These are phyloP conservation scores for Pseudogymnoascus destructans DNA, from an alignment of 2,329 filamentous ascomycete species.

Conservation along the genomic window DNA sequence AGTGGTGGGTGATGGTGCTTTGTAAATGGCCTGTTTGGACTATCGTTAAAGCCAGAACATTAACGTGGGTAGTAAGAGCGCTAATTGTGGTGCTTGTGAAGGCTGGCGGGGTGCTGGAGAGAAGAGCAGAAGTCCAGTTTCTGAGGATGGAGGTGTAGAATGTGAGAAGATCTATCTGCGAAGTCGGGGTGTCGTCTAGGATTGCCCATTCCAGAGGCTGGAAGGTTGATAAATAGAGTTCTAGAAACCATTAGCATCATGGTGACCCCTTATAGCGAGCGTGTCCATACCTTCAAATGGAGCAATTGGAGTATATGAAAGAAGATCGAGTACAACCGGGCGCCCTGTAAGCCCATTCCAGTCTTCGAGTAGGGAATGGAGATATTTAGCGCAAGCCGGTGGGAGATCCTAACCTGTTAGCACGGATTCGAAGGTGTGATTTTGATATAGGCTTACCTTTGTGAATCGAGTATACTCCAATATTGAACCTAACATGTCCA, in stretches of 20 bases:
- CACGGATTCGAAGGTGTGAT: neutral
- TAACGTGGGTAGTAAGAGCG: slow-evolving; percentile 36
- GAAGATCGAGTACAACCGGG: slow-evolving; percentile 42
- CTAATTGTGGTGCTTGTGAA: slow-evolving; percentile 23
- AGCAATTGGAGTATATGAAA: slow-evolving; percentile 41
- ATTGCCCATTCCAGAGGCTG: slow-evolving; percentile 38
- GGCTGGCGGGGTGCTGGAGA: slow-evolving; percentile 26
- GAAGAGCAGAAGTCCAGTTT: slow-evolving; percentile 40
- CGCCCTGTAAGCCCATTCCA: slow-evolving; percentile 51
- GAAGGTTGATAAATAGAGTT: slow-evolving; percentile 37
- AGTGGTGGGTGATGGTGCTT: slow-evolving; percentile 35
- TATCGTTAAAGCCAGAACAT: slow-evolving; percentile 44
- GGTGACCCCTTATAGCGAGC: neutral
- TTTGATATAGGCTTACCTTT: slow-evolving; percentile 33
- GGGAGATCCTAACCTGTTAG: slow-evolving; percentile 25
- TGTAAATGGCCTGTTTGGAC: slow-evolving; percentile 36
- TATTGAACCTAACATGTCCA: slow-evolving; percentile 42
- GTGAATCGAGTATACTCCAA: slow-evolving; percentile 41
- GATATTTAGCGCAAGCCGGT: slow-evolving; percentile 34
- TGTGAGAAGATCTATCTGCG: slow-evolving; percentile 46
- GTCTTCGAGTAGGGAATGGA: slow-evolving; percentile 37
- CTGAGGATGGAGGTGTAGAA: slow-evolving; percentile 57
- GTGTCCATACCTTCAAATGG: slow-evolving; percentile 39
- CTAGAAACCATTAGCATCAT: slow-evolving; percentile 27
- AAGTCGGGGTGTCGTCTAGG: slow-evolving; percentile 35